Evolutionary conservation across 768 basidiomycete species (phyloP), one percentile per base, ranked within the genome.

Genomic region (Auricularia cornea): DNA sequence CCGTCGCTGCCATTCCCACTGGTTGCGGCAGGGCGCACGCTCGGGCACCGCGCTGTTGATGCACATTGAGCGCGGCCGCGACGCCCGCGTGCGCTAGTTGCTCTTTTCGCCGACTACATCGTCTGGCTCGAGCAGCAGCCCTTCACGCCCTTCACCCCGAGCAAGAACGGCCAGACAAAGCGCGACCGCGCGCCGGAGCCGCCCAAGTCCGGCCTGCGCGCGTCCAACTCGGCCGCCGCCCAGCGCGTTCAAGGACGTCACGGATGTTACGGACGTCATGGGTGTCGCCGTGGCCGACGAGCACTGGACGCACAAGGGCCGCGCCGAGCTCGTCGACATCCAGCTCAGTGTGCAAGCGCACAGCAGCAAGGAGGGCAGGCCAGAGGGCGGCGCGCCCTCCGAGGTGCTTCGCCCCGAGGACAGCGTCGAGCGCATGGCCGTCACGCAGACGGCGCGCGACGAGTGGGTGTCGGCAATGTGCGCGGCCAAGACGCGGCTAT

Each of bases 81-180:
- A 68, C 14, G 78, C 83, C 16, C 72, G 82, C 60, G 80, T 83
- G 63, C 80, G 87, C 41, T 87, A 89, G 66, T 90, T 94, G 70
- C 76, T 94, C 80, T 94, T 1, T 91, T 94, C 71, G 89, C 87
- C 16, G 93, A 95, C 73, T 86, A 85, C 66, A 73, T 95, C 38
- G 68, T 94, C 40, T 92, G 90, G 90, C 78, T 93, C 26, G 83
- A 84, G 56, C 51, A 70, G 68, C 29, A 77, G 26, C 63, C 72
- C 69, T 73, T 41, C 12, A 56, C 54, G 30, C 23, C 23, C 23
- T 11, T 31, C 12, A 3, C 30, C n/a, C 30, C 23, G 10, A 56
- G 54, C 2, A 23, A 14, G 12, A 14, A 38, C 26, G 10, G 33
- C 23, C 6, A 57, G 62, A 5, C 68, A 72, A 40, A 76, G 78